Base-by-base conservation (phyloP, 192 early-diverging fungal genomes). In the Phlyctochytrium arcticum region DNA sequence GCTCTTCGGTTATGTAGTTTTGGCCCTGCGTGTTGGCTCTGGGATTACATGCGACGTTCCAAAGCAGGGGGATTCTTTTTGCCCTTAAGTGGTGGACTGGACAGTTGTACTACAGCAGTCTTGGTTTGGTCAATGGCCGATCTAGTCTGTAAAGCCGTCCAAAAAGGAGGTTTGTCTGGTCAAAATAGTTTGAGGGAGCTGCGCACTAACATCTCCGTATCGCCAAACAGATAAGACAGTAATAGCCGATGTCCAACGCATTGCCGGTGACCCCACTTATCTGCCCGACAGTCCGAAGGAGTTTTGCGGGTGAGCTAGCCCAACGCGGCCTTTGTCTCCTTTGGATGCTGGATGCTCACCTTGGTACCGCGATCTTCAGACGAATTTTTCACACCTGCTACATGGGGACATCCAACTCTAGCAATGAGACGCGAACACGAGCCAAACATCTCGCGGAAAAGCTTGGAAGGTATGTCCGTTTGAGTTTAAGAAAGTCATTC, bases 21-120 rank as follows among this genome's bases (percentile, higher is more conserved):
- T 50, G 95, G 96, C 15, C 96, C 96, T 23, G 95, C 96, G 2
- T 98, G 97, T 80, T 99, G 97, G 97, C 82, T 99, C 23, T 99
- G 97, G 97, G 97, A 99, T 71, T 99, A 99, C 64, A 78, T 99
- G 34, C 83, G 97, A 6, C 78, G 97, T 24, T 94, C 95, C 27
- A 89, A 90, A 46, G 23, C 51, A 27, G 84, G 84, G 6, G 96
- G 96, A 1, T 98, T 86, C 79, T 99, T 99, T 64, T 75, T 99
- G 53, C 95, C 96, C 17, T 74, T 99, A 39, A 94, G 92, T 70
- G 96, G 96, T 48, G 96, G 96, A n/a, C 89, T 99, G 24, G 96
- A 99, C 68, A 94, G 92, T 67, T 99, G 96, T 70, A 27, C 92
- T 81, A 12, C 93, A 82, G 6, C 78, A 17, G 72, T 91, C 7